Base-by-base conservation (phyloP, 139 green algal species). In the Micromonas commoda region DNA sequence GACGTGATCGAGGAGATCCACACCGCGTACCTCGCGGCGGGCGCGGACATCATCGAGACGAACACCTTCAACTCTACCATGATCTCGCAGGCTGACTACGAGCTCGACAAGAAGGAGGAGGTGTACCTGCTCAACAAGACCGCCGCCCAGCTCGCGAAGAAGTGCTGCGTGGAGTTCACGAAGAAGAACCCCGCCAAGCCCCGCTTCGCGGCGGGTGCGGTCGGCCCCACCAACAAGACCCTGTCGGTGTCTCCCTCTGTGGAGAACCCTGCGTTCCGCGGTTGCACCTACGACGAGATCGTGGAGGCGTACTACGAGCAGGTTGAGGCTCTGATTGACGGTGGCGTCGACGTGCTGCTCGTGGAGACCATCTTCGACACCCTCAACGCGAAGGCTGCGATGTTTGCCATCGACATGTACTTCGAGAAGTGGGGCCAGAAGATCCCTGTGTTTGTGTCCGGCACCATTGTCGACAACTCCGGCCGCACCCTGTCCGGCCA, bases 1-100 rank as follows among this genome's bases (percentile, higher is more conserved):
- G 93, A 98, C 69, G 86, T 98, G 34, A 96, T 98, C 53, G 81
- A 83, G 35, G 87, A 91, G 28, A 98, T 98, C 86, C 94, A 98
- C 89, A 91, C 64, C 2, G 83, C 86, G 33, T 98, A 94, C 86
- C 82, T 98, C 71, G 90, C 92, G 57, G 90, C 71, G 20, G 94
- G 94, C 2, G 92, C 94, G 16, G 94, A 98, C 87, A 97, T 98
- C 83, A 91, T 98, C 51, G 94, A 98, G 87, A 98, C 94, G 74
- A 98, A 98, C 89, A 98, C 94, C 35, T 98, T 98, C 91, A 98
- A 97, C 75, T 92, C 91, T 52, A 97, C 92, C 29, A 89, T 78
- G 53, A 96, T 97, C 83, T 91, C 87, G 57, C 93, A 97, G 88
- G 89, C 86, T 2, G 94, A 98, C 83, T 98, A 98, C 78, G 78